phyloP scores from a whole-genome alignment of 192 early-diverging fungal genomes.

The Allomyces macrogynus region DNA sequence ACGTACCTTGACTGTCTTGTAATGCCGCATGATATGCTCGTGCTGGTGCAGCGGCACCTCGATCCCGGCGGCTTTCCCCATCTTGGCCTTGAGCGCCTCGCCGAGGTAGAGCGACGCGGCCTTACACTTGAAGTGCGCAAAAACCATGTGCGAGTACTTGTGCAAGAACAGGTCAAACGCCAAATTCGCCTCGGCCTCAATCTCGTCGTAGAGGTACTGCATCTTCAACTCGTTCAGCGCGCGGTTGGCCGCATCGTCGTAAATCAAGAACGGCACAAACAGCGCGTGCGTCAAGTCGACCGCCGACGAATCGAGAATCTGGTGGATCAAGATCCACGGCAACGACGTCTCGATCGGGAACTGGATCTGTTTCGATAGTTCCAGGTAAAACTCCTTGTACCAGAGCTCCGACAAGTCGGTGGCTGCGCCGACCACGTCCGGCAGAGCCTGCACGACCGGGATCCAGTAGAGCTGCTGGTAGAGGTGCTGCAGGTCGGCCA shows the following conservation, averaged over 20 bases:
- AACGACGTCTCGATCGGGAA: conserved; percentile 33
- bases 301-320: conserved; percentile 16
- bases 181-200: conserved; percentile 21
- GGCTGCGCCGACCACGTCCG: not conserved
- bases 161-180: not conserved
- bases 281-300: conserved; percentile 14
- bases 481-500: conserved; percentile 18
- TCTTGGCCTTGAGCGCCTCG: not conserved
- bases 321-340: conserved; percentile 30
- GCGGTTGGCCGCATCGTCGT: conserved; percentile 24
- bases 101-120: not conserved
- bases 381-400: conserved; percentile 37
- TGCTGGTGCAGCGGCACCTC: not conserved
- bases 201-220: conserved; percentile 29
- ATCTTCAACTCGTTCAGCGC: conserved; percentile 17
- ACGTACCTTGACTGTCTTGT: not conserved
- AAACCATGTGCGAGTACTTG: not conserved
- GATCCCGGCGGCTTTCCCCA: not conserved
- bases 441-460: not conserved
- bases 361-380: conserved; percentile 26
- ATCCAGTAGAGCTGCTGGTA: conserved; percentile 4
- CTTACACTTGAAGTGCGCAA: not conserved
- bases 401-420: conserved; percentile 22
- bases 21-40: not conserved
- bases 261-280: conserved; percentile 24